Conservation (phyloP, 1,139 yeast genomes). For the Candida albicans region DNA sequence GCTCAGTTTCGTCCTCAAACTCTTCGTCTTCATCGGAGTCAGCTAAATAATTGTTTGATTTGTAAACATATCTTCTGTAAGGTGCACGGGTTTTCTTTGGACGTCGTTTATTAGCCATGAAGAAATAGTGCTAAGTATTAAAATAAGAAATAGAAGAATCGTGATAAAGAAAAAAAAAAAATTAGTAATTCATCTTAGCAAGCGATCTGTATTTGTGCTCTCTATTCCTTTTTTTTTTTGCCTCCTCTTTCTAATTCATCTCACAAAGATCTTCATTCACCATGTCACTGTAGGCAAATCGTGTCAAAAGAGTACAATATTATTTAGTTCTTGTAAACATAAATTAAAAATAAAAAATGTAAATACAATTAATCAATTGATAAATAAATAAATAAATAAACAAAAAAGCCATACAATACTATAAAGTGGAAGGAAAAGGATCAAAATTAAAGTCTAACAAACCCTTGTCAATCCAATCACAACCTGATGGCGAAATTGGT, state of each 20-base stretch:
- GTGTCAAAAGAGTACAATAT: too few species aligned
- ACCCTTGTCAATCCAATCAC: constrained; percentile 53
- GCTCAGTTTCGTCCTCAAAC: constrained; percentile 15
- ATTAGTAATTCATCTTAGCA: neutral
- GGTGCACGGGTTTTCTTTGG: constrained; percentile 80
- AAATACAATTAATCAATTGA: neutral
- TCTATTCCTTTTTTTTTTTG: too few species aligned
- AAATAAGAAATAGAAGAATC: neutral
- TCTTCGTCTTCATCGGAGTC: constrained; percentile 36
- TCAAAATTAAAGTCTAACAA: constrained; percentile 17
- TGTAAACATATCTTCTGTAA: constrained; percentile 74
- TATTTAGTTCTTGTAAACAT: too few species aligned
- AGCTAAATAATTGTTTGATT: constrained; percentile 41
- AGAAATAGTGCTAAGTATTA: neutral
- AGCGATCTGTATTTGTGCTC: too few species aligned
- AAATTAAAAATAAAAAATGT: neutral
- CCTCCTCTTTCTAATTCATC: too few species aligned
- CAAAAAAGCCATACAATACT: constrained; percentile 6
- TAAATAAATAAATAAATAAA: neutral
- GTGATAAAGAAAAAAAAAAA: neutral
- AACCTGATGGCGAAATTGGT: constrained; percentile 51
- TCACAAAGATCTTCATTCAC: too few species aligned
- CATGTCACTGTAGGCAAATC: too few species aligned
- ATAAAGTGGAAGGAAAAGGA: neutral
- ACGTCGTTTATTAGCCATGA: constrained; percentile 84